Percentiles rank a stretch among this genome's conserved stretches.
Conservation (phyloP, 2,329 filamentous ascomycete species). For the Passalora sequoiae region DNA sequence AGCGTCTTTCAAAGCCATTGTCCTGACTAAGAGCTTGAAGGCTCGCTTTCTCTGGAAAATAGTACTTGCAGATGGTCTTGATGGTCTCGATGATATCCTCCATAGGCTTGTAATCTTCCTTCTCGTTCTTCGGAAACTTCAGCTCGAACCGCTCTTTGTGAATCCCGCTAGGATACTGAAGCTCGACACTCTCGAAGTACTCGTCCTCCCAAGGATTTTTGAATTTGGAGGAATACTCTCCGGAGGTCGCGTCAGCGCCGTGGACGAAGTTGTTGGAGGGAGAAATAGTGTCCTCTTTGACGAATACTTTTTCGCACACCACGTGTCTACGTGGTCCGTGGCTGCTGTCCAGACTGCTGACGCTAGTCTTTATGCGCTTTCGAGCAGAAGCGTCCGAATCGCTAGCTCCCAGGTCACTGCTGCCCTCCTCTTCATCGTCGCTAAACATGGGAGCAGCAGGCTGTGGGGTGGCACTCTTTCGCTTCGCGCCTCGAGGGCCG, state of each 20-base stretch:
- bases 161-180: constrained; percentile 75
- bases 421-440: constrained; percentile 30
- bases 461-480: constrained; percentile 35
- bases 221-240: constrained; percentile 43
- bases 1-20: constrained; percentile 67
- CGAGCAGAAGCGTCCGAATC: constrained; percentile 34
- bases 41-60: constrained; percentile 66
- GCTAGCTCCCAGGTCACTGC: constrained; percentile 28
- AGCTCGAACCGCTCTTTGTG: constrained; percentile 57
- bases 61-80: constrained; percentile 62
- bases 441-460: constrained; percentile 31
- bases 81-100: constrained; percentile 56
- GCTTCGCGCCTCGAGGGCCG: constrained; percentile 29
- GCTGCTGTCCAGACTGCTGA: constrained; percentile 31
- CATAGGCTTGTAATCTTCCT: constrained; percentile 59
- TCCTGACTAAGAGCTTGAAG: constrained; percentile 65
- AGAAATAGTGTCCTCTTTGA: constrained; percentile 24
- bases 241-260: constrained; percentile 39
- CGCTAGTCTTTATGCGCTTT: constrained; percentile 35
- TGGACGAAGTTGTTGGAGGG: constrained; percentile 40
- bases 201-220: constrained; percentile 41
- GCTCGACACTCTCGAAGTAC: constrained; percentile 44
- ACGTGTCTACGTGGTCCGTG: constrained; percentile 22
- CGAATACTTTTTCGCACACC: constrained; percentile 22
- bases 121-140: constrained; percentile 64